Evolutionary conservation across 2,329 filamentous ascomycete genomes (phyloP).

Genomic region (Claviceps monticola): DNA sequence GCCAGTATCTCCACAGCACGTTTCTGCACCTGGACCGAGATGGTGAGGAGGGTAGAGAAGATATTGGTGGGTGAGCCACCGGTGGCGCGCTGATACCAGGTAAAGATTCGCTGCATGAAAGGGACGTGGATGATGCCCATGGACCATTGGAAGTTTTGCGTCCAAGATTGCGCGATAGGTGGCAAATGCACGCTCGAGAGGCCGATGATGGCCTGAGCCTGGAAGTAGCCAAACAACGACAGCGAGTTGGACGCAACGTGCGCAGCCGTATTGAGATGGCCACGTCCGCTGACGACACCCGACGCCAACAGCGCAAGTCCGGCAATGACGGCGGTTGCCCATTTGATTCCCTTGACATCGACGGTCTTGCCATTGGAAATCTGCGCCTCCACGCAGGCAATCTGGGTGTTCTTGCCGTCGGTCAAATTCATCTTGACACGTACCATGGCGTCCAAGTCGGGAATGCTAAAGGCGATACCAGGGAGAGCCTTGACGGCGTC

Average conservation of each 20-base stretch:
- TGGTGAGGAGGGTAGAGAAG: conserved; percentile 55
- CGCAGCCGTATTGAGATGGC: conserved; percentile 87
- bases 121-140: conserved; percentile 81
- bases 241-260: conserved; percentile 86
- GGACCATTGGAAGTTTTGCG: conserved; percentile 93
- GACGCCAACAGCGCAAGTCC: conserved; percentile 71
- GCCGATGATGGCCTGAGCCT: conserved; percentile 80
- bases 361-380: conserved; percentile 88
- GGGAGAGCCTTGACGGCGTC: conserved; percentile 53
- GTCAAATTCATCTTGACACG: conserved; percentile 65
- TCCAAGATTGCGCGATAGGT: conserved; percentile 81
- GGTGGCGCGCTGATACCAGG: conserved; percentile 89
- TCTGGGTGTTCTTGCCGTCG: conserved; percentile 36
- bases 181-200: conserved; percentile 69
- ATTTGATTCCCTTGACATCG: conserved; percentile 73
- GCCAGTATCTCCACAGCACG: conserved; percentile 32
- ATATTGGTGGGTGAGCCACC: conserved; percentile 73
- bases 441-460: conserved; percentile 78
- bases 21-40: conserved; percentile 73
- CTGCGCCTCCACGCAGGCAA: conserved; percentile 75
- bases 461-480: conserved; percentile 72
- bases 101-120: conserved; percentile 76
- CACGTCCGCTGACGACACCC: conserved; percentile 74
- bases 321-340: conserved; percentile 76
- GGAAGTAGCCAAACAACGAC: conserved; percentile 85